Conservation (phyloP, 495 filamentous ascomycete species). For the Aspergillus haitiensis region DNA sequence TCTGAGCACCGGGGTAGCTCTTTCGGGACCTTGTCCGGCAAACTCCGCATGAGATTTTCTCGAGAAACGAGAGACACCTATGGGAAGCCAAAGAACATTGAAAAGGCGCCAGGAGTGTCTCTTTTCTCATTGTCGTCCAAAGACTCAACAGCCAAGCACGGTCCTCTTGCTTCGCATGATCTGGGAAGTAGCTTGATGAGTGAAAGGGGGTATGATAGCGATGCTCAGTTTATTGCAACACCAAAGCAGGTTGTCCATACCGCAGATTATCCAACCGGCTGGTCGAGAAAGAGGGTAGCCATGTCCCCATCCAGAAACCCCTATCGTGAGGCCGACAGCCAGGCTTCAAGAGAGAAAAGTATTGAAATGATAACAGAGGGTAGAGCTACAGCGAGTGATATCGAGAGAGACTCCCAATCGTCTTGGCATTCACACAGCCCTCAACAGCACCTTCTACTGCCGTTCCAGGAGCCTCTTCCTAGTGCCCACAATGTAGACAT, state of each 20-base stretch:
- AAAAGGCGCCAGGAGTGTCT: conserved; percentile 10
- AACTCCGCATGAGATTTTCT: conserved; percentile 41
- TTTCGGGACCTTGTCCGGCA: conserved; percentile 31
- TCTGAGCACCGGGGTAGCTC: conserved; percentile 14
- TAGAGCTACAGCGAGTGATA: conserved; percentile 4
- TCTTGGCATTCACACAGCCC: conserved; percentile 16
- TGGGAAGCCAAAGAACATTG: conserved; percentile 17
- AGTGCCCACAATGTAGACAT: conserved; percentile 14
- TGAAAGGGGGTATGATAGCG: conserved; percentile 48
- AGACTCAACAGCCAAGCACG: conserved; percentile 10
- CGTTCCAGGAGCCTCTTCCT: conserved; percentile 8
- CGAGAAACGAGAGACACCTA: conserved; percentile 28
- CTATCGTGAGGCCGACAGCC: conserved; percentile 13
- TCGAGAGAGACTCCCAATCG: conserved; percentile 3
- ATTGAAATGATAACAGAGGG: conserved; percentile 9
- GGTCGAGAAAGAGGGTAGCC: conserved; percentile 6
- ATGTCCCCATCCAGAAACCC: conserved; percentile 17
- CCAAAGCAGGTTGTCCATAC: conserved; percentile 25
- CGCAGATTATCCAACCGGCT: conserved; percentile 8
- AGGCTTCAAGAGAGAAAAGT: conserved; percentile 5
- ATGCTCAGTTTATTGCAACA: conserved; percentile 43
- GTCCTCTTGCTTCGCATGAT: conserved; percentile 21
- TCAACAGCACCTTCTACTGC: conserved; percentile 8
- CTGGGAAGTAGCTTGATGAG: conserved; percentile 43
- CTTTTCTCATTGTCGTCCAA: conserved; percentile 31